Base-by-base conservation (phyloP, 164 flowering plant genomes). In the Tinospora cordifolia region DNA sequence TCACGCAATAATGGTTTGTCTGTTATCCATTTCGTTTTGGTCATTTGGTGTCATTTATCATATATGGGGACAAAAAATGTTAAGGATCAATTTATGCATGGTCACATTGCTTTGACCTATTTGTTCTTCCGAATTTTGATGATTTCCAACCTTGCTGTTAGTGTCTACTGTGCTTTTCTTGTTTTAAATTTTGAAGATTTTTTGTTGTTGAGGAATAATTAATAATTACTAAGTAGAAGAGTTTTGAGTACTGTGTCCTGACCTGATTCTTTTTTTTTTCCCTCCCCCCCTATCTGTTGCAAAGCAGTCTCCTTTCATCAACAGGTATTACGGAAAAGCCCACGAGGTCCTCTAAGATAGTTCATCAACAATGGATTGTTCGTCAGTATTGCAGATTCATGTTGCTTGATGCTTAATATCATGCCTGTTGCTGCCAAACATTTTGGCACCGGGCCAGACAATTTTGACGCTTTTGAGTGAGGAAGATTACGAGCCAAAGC, bases 321-420 rank as follows among this genome's bases (percentile, higher is more conserved):
- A 93, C 78, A 75, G 98, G 79, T 93, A 93, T 57, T 93, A 93
- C 57, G 97, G 97, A 41, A 89, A 87, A 75, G 98, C 98, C 65
- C 91, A 89, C 62, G 77, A 83, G 75, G 83, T 90, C 71, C 73
- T 90, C 9, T 92, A 81, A 85, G 40, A 22, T 15, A 59, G 17
- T 13, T 19, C 66, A 1, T 8, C 22, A 3, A 38, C 21, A n/a
- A 36, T 64, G 66, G n/a, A 4, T 24, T 24, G 60, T 54, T 54
- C 60, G 6, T 54, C 60, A 54, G 22, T 22, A 54, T 54, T 54
- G 60, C 60, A n/a, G 10, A 21, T 17, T 54, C 60, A 19, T 1
- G 60, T 54, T 3, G 60, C 60, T 54, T 54, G 9, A 41, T 44
- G 60, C 24, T 54, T 19, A 7, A 1, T 54, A 54, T 8, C 24